Evolutionary conservation across 1,139 yeast genomes (phyloP), one percentile per base, ranked within the genome.

Genomic region (Suhomyces wounanorum): DNA sequence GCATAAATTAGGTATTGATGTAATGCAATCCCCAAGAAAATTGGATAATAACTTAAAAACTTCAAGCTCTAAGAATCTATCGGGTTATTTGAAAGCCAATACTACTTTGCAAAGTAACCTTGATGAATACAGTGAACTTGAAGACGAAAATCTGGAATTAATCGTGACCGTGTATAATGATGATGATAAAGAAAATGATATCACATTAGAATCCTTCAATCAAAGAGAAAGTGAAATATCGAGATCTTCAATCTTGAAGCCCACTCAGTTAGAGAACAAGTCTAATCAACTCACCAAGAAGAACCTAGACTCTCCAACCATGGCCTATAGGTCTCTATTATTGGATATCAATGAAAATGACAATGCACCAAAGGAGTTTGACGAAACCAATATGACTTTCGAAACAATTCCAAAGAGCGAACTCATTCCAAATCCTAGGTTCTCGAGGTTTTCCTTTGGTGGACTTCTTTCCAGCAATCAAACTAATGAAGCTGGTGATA

Each of bases 371-470:
- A 40, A 45, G n/a, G 40, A 42, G 11, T 18, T 33, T 26, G 47
- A 51, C 18, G 51, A 52, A 17, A 49, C 53, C 7, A 45, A 33
- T n/a, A 46, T 45, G 55, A 55, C 52, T 1, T 42, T 50, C 31
- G 52, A 40, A 26, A 49, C 49, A 6, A 49, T 44, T n/a, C 52
- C 48, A 33, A 48, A 49, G 16, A 52, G 52, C 37, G 65, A 60
- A 1, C 62, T 73, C 45, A 73, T 76, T 39, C 80, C 81, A 11
- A 77, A 77, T 51, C 81, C 81, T 9, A 60, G 78, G 44, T 77
- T 77, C 50, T 75, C 81, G 0, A 65, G 75, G 43, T 68, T 77
- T 51, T 75, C 81, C 0, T 73, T 77, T 59, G 75, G 75, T 43
- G 79, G 78, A 0, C 60, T 77, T 23, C 53, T 58, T 16, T 38